These are phyloP conservation scores for Leptomonas seymouri DNA, from an alignment of 208 protist species.

Conservation along the genomic window DNA sequence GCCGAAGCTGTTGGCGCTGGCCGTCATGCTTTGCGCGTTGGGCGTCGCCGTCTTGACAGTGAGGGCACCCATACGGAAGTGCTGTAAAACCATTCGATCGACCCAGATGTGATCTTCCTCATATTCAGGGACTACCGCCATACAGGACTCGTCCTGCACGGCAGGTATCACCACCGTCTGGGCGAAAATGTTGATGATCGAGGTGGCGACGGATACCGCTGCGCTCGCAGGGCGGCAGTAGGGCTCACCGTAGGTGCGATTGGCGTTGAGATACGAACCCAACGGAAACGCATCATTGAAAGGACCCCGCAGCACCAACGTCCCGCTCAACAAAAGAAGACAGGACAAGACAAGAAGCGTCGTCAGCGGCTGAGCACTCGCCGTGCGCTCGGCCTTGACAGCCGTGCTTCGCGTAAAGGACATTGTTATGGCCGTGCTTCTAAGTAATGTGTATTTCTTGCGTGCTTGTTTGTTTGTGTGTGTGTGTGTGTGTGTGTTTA, in stretches of 20 bases:
- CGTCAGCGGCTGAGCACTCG: too few relatives aligned
- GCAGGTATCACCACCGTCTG: conserved; percentile 15
- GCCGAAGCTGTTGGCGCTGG: conserved; percentile 28
- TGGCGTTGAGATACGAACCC: too few relatives aligned
- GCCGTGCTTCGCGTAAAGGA: too few relatives aligned
- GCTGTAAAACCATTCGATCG: conserved; percentile 45
- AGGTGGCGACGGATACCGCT: conserved; percentile 19
- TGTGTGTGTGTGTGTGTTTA: too few relatives aligned
- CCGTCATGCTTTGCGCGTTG: conserved; percentile 32
- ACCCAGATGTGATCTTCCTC: conserved; percentile 41
- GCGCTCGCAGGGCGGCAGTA: conserved; percentile 2
- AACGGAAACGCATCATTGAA: too few relatives aligned
- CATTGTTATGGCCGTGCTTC: too few relatives aligned
- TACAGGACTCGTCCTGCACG: conserved; percentile 28
- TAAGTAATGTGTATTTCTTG: too few relatives aligned
- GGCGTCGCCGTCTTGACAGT: conserved; percentile 24
- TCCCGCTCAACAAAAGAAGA: too few relatives aligned
- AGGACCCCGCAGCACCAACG: too few relatives aligned
- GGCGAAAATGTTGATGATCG: conserved; percentile 23
- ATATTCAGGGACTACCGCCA: conserved; percentile 41
- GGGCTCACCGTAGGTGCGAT: neutral
- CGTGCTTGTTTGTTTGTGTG: too few relatives aligned
- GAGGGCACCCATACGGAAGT: conserved; percentile 38
- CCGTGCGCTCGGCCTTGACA: too few relatives aligned
- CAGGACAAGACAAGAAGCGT: too few relatives aligned